Base-by-base conservation (phyloP, 495 filamentous ascomycete genomes). In the Tuber brumale region DNA sequence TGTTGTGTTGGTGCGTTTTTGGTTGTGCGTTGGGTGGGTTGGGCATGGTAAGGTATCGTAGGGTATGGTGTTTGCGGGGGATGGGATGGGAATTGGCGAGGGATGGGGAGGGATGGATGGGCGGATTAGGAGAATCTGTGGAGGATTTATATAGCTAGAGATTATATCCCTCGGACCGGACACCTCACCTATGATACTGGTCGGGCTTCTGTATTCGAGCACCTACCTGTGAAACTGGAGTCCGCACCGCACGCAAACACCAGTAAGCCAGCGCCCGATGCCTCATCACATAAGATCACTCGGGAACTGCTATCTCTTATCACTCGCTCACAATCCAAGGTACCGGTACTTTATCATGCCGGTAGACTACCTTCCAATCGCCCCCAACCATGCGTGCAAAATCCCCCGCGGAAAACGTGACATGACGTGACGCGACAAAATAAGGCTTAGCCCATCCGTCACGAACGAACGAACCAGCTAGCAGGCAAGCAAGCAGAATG, bases 391-490 rank as follows among this genome's bases (percentile, higher is more conserved):
- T 61, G n/a, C n/a, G 3, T 61, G 51, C n/a, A 14, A 31, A 61
- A 61, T n/a, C 51, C 51, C 51, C 44, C 44, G 44, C n/a, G 10
- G 51, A 61, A 66, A 66, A 66, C 57, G 57, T 66, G 57, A 66
- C 27, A 66, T 66, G 57, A 66, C 57, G 57, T 66, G 57, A 66
- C 14, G 57, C 57, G 27, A 66, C 57, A 66, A 66, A 66, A 66
- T n/a, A 66, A 27, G 57, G 57, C 27, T 35, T 35, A 66, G 27
- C 57, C 7, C 35, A 31, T 66, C 57, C 57, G 31, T 8, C 5
- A 27, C 57, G 57, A 35, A 35, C 57, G 31, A 66, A 19, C 27
- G 57, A 66, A 19, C 57, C 31, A 35, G 57, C n/a, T n/a, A n/a
- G n/a, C 48, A 57, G 27, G 19, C 23, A n/a, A 51, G 48, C 48